Base-by-base conservation (phyloP, 768 basidiomycete species). In the Epithele typhae region DNA sequence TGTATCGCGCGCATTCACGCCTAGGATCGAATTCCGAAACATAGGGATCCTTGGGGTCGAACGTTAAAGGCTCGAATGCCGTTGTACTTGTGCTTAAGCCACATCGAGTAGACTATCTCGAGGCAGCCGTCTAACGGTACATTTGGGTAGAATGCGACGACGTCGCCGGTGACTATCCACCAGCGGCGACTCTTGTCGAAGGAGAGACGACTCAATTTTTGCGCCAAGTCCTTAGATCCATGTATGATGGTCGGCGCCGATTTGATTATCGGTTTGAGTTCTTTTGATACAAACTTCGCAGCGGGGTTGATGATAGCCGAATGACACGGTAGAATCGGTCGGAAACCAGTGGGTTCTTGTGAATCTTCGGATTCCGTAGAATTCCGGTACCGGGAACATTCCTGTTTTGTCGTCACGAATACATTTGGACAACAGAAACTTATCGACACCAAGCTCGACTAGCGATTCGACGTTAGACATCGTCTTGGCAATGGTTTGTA, bases 321-420 rank as follows among this genome's bases (percentile, higher is more conserved):
- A 44, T 66, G 64, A 46, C 66, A 68, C 8, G 66, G 66, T 34
- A 68, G 50, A 17, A 68, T 68, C 4, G 39, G 39, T 18, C 8
- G 57, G 64, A 64, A 57, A 37, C 60, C 59, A 12, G 57, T 45
- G 4, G 64, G 64, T 45, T 44, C 45, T 66, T 68, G 47, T 68
- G 66, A 4, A 66, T 66, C 46, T 66, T 66, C 12, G 66, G 66
- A 67, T 66, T 5, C 62, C 62, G 34, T 59, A 56, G 42, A 63
- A 61, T 23, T 37, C n/a, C 4, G 52, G 57, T 23, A 49, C 38
- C 27, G 17, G 38, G 21, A 51, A 50, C 43, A 21, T 8, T 38
- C 19, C 8, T 30, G 8, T 7, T 7, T 30, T 21, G 19, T 17
- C 22, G 15, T 24, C 25, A 40, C n/a, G n/a, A n/a, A n/a, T n/a